Evolutionary conservation across 345 rosid species (phyloP).

Genomic region (Aurinia saxatilis): DNA sequence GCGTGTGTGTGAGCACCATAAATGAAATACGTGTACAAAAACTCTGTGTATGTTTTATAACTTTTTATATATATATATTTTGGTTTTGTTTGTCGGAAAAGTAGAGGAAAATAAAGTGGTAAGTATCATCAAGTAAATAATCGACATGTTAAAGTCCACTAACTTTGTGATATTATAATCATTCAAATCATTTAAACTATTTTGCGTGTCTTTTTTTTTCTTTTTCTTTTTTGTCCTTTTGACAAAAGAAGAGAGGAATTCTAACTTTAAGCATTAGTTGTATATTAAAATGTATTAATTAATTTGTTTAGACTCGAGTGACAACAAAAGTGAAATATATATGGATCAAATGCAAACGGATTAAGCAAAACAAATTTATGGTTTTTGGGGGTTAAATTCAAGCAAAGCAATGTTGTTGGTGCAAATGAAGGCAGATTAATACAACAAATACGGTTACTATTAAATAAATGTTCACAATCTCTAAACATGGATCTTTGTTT

Average conservation of each 20-base stretch:
- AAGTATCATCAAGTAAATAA: conserved; percentile 9
- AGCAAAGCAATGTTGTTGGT: too few relatives aligned
- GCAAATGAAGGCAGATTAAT: too few relatives aligned
- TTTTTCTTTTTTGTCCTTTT: background rate
- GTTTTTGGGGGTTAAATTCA: too few relatives aligned
- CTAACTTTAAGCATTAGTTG: background rate
- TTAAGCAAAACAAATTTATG: too few relatives aligned
- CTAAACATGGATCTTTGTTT: too few relatives aligned
- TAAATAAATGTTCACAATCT: too few relatives aligned
- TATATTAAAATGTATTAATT: too few relatives aligned
- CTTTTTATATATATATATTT: conserved; percentile 3
- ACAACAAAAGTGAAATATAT: too few relatives aligned
- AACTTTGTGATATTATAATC: conserved; percentile 1
- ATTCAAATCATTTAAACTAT: conserved; percentile 3
- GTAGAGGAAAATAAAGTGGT: background rate
- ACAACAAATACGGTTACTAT: too few relatives aligned
- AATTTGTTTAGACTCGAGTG: too few relatives aligned
- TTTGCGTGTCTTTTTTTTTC: too few relatives aligned
- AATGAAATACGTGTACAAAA: conserved; percentile 29
- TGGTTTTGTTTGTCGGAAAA: conserved; percentile 25
- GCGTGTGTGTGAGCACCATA: conserved; percentile 18
- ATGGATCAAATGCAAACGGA: too few relatives aligned
- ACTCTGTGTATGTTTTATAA: background rate
- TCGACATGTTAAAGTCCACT: conserved; percentile 13
- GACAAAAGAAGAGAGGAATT: background rate